A percentile compares a stretch with the other conserved stretches of the same genome.
These are phyloP conservation scores for Craterostigma plantagineum DNA, from an alignment of 257 asterid species.

Conservation along the genomic window DNA sequence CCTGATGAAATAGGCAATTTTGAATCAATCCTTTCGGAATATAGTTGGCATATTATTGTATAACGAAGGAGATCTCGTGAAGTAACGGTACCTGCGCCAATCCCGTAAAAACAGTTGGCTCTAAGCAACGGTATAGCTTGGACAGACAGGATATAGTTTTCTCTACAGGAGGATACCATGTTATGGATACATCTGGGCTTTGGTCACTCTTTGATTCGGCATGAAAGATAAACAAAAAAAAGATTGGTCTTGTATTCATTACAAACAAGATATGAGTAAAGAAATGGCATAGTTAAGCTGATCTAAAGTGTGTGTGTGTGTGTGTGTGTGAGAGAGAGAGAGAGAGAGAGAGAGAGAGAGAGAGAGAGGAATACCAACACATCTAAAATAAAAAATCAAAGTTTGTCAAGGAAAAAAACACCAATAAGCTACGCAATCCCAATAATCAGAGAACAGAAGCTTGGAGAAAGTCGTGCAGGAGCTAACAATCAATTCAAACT, in stretches of 20 bases:
- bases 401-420: too few relatives aligned
- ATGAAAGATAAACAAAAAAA: conserved; percentile 3
- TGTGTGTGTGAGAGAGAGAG: too few relatives aligned
- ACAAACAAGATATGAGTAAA: conserved; percentile 3
- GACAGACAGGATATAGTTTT: conserved; percentile 91
- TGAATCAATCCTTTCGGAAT: neutral
- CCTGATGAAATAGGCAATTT: conserved; percentile 30
- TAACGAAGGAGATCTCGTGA: conserved; percentile 7
- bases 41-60: neutral
- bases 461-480: too few relatives aligned
- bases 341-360: too few relatives aligned
- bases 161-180: conserved; percentile 98
- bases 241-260: neutral
- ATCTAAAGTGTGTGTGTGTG: too few relatives aligned
- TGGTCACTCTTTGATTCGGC: conserved; percentile 38
- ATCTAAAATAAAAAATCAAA: too few relatives aligned
- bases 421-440: too few relatives aligned
- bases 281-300: too few relatives aligned
- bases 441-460: too few relatives aligned
- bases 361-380: too few relatives aligned
- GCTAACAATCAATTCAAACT: too few relatives aligned
- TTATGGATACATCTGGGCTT: conserved; percentile 45
- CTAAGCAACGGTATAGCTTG: conserved; percentile 73
- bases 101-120: conserved; percentile 81
- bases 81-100: conserved; percentile 69